Evolutionary conservation across 2,329 filamentous ascomycete genomes (phyloP).

Genomic region (Colletotrichum sp.): DNA sequence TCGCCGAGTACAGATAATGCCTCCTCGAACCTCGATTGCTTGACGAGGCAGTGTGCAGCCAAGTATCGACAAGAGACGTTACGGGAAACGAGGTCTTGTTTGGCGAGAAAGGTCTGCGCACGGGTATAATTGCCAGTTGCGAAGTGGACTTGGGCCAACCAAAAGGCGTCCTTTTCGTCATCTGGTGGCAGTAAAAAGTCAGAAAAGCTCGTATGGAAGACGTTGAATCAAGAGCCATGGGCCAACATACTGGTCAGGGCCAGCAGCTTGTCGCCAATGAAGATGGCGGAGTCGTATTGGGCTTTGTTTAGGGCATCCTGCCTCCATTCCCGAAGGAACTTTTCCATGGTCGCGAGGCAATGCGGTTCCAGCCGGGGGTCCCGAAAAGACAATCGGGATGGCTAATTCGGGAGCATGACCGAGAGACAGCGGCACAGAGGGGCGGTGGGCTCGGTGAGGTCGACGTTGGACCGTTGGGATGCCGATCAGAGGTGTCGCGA

Average conservation of each 20-base stretch:
- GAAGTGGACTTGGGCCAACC: slow-evolving; percentile 98
- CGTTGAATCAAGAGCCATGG: neutral
- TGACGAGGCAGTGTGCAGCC: slow-evolving; percentile 91
- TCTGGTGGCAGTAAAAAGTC: slow-evolving; percentile 54
- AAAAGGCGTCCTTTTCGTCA: slow-evolving; percentile 92
- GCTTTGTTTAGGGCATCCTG: slow-evolving; percentile 95
- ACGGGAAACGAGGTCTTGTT: slow-evolving; percentile 79
- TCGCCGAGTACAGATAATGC: slow-evolving; percentile 87
- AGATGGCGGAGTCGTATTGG: slow-evolving; percentile 95
- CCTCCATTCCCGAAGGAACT: slow-evolving; percentile 90
- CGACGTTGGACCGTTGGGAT: neutral
- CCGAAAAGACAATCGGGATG: neutral
- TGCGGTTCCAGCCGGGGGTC: neutral
- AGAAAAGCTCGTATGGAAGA: neutral
- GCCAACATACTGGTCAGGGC: slow-evolving; percentile 81
- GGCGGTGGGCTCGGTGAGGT: neutral
- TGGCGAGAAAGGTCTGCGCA: slow-evolving; percentile 83
- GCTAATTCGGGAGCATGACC: slow-evolving; percentile 10
- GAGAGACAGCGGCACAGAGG: neutral
- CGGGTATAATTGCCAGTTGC: slow-evolving; percentile 93
- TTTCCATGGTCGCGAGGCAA: slow-evolving; percentile 69
- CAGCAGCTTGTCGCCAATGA: slow-evolving; percentile 95
- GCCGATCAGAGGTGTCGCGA: neutral
- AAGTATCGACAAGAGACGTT: slow-evolving; percentile 92
- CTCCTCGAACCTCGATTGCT: slow-evolving; percentile 88